Base-by-base conservation (phyloP, 2,329 filamentous ascomycete species). In the Cladophialophora immunda region DNA sequence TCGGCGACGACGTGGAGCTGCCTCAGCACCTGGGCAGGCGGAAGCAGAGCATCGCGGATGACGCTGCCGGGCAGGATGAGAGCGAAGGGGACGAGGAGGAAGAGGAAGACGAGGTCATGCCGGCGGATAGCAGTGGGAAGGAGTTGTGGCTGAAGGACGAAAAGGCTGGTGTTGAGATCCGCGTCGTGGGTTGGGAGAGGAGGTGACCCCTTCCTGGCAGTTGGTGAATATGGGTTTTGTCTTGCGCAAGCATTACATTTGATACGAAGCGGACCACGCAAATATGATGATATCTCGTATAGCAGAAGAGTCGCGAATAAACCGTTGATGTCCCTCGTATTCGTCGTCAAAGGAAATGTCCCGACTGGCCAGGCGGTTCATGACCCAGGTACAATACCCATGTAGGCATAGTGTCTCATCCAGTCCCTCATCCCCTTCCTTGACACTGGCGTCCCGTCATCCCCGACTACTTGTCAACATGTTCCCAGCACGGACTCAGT, bases 141-240 rank as follows among this genome's bases (percentile, higher is more conserved):
- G 73, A 80, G 55, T 17, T 41, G 58, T 80, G 81, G 25, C 78
- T 76, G 63, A 81, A 81, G 77, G 84, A 80, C 74, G 80, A 80
- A 61, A 82, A 84, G 30, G 83, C 82, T 8, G 80, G 85, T 55
- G 78, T 84, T 30, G 80, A 81, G 30, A 79, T 85, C 53, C 81
- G 83, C 75, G 77, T 86, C 69, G 75, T 82, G 64, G 81, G 81
- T 11, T 83, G 77, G 76, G 80, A 82, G 70, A 76, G 75, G 67
- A 38, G 66, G n/a, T 62, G 41, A 62, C 4, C n/a, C n/a, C n/a
- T n/a, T n/a, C n/a, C n/a, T n/a, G n/a, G n/a, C n/a, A n/a, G n/a
- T n/a, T n/a, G n/a, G n/a, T n/a, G n/a, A n/a, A n/a, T n/a, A n/a
- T n/a, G n/a, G n/a, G n/a, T n/a, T n/a, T n/a, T n/a, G n/a, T n/a